phyloP scores from a whole-genome alignment of 2,329 filamentous ascomycete species.

The Talaromyces sp. region DNA sequence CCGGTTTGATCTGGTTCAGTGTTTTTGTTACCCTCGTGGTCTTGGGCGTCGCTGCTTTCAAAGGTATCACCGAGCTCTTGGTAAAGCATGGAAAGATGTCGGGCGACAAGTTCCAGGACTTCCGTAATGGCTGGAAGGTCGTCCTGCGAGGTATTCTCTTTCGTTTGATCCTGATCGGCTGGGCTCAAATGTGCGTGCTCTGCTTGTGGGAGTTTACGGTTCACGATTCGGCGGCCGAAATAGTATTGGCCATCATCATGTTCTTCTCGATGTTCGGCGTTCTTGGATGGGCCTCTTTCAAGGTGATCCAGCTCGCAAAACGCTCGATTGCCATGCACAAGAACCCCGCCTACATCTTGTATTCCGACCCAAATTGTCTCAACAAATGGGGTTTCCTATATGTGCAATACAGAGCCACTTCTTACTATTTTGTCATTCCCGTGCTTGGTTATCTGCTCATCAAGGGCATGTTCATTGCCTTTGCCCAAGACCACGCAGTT shows the following conservation, averaged over 20 bases:
- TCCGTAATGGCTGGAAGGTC: slow-evolving; percentile 89
- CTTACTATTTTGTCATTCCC: slow-evolving; percentile 90
- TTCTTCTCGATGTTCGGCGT: slow-evolving; percentile 73
- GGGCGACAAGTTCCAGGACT: slow-evolving; percentile 80
- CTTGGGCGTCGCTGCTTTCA: slow-evolving; percentile 69
- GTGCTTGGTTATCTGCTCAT: slow-evolving; percentile 71
- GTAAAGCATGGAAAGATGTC: slow-evolving; percentile 73
- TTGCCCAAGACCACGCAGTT: slow-evolving; percentile 64
- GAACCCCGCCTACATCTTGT: slow-evolving; percentile 94
- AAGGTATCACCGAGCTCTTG: slow-evolving; percentile 70
- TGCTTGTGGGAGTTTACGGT: slow-evolving; percentile 91
- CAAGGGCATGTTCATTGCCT: slow-evolving; percentile 83
- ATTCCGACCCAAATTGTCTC: slow-evolving; percentile 85
- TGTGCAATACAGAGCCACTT: slow-evolving; percentile 90
- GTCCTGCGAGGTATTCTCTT: slow-evolving; percentile 92
- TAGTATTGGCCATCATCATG: slow-evolving; percentile 85
- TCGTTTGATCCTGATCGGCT: slow-evolving; percentile 82
- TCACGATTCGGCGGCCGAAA: slow-evolving; percentile 75
- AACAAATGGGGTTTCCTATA: slow-evolving; percentile 99
- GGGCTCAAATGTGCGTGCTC: slow-evolving; percentile 82
- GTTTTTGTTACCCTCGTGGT: slow-evolving; percentile 73
- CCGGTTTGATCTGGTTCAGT: slow-evolving; percentile 81
- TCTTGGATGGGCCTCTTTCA: slow-evolving; percentile 78
- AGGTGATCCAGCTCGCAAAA: slow-evolving; percentile 83
- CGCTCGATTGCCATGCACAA: slow-evolving; percentile 87